A percentile compares a stretch with the other conserved stretches of the same genome.
These are phyloP conservation scores for Lizanozyma gosingica DNA, from an alignment of 1,139 yeast genomes.

Conservation along the genomic window DNA sequence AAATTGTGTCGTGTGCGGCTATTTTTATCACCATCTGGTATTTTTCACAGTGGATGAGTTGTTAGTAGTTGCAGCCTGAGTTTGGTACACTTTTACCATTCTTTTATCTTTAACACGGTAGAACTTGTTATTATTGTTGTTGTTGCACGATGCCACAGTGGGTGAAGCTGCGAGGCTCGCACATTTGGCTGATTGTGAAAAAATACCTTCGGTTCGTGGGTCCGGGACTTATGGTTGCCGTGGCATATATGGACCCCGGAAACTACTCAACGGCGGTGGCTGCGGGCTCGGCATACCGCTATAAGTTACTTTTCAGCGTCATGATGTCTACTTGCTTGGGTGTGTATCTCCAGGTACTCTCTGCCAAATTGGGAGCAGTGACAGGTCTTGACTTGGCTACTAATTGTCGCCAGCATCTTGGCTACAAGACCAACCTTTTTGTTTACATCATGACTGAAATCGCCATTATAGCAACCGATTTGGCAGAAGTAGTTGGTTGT, in stretches of 20 bases:
- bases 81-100: no score
- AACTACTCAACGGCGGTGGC: conserved; percentile 93
- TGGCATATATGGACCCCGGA: conserved; percentile 97
- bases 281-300: conserved; percentile 83
- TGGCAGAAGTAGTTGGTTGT: conserved; percentile 92
- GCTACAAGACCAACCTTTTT: conserved; percentile 48
- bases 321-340: conserved; percentile 82
- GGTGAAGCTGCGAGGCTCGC: not conserved
- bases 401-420: conserved; percentile 70
- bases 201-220: conserved; percentile 70
- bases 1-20: no score
- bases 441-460: conserved; percentile 73
- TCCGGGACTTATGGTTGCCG: conserved; percentile 91
- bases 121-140: no score
- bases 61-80: no score
- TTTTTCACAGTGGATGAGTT: no score
- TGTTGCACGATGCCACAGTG: no score
- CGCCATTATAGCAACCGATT: conserved; percentile 86
- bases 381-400: conserved; percentile 88
- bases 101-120: no score
- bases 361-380: conserved; percentile 81
- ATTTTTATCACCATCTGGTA: no score
- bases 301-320: conserved; percentile 72
- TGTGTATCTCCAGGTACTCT: conserved; percentile 71
- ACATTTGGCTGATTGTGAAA: conserved; percentile 10